phyloP scores from a whole-genome alignment of 225 moss, liverwort and hornwort genomes.

The Lunularia cruciata region DNA sequence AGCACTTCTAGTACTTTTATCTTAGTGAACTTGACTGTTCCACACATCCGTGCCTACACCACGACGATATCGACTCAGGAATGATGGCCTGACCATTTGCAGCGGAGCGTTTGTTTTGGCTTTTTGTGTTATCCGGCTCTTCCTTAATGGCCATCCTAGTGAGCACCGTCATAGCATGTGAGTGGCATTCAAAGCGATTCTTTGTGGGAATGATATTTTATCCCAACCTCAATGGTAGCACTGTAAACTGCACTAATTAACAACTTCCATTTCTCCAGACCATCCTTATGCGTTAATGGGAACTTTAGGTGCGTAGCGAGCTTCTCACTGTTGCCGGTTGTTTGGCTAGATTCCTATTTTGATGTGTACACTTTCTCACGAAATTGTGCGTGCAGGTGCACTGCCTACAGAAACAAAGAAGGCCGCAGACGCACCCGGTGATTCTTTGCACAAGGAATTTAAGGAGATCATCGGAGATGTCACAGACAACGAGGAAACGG shows the following conservation, averaged over 20 bases:
- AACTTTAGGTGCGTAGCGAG: not conserved
- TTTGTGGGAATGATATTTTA: not conserved
- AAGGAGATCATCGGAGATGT: constrained; percentile 26
- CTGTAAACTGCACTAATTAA: not conserved
- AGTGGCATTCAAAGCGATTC: constrained; percentile 2
- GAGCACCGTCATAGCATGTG: constrained; percentile 17
- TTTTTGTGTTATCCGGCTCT: not conserved
- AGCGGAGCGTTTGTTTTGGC: constrained; percentile 17
- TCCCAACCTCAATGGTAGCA: not conserved
- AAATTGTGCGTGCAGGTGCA: constrained; percentile 27
- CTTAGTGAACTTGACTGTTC: too few relatives aligned
- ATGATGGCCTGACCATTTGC: not conserved
- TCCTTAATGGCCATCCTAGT: constrained; percentile 9
- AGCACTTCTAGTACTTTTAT: too few relatives aligned
- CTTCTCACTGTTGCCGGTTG: not conserved
- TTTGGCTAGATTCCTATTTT: too few relatives aligned
- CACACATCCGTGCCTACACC: too few relatives aligned
- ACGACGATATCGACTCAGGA: too few relatives aligned
- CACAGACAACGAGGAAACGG: constrained; percentile 50
- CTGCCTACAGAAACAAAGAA: constrained; percentile 30
- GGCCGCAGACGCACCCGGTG: constrained; percentile 28
- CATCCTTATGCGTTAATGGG: not conserved
- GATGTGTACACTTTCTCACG: too few relatives aligned
- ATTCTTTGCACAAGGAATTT: constrained; percentile 37
- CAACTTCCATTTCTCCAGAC: not conserved